These are phyloP conservation scores for Cokeromyces recurvatus DNA, from an alignment of 371 early-diverging fungal species.

Conservation along the genomic window DNA sequence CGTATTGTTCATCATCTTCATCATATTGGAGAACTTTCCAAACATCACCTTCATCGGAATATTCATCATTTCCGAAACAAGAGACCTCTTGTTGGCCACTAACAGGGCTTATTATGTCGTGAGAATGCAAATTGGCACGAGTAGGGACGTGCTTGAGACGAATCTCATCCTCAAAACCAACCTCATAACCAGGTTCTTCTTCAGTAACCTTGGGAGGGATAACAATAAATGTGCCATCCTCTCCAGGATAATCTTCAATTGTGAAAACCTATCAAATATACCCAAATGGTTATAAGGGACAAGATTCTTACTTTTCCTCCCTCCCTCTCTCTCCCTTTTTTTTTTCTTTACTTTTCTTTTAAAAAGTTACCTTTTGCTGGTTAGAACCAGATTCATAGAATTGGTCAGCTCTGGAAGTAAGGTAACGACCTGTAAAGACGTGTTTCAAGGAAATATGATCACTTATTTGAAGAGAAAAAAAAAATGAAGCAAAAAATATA, in stretches of 20 bases:
- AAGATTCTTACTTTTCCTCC: neutral
- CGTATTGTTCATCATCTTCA: conserved; percentile 30
- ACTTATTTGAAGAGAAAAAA: neutral
- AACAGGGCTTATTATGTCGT: conserved; percentile 45
- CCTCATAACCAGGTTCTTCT: conserved; percentile 42
- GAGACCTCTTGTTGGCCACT: conserved; percentile 62
- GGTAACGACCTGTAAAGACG: conserved; percentile 48
- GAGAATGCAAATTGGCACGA: conserved; percentile 55
- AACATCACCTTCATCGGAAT: conserved; percentile 54
- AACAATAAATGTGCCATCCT: conserved; percentile 50
- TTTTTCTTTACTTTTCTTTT: neutral
- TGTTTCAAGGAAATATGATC: conserved; percentile 41
- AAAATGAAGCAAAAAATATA: neutral
- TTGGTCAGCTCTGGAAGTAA: conserved; percentile 29
- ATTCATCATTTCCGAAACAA: conserved; percentile 45
- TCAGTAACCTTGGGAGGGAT: conserved; percentile 35
- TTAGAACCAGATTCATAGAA: conserved; percentile 44
- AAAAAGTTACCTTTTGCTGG: conserved; percentile 38
- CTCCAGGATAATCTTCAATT: conserved; percentile 26
- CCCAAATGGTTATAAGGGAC: neutral
- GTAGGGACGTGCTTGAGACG: conserved; percentile 52
- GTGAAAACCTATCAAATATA: conserved; percentile 26
- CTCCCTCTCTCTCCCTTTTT: neutral
- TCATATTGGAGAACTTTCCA: conserved; percentile 49
- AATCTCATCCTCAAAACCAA: conserved; percentile 48